A percentile compares a stretch with the other conserved stretches of the same genome.
Conservation (phyloP, 495 filamentous ascomycete species). For the Podospora pseudocomata region DNA sequence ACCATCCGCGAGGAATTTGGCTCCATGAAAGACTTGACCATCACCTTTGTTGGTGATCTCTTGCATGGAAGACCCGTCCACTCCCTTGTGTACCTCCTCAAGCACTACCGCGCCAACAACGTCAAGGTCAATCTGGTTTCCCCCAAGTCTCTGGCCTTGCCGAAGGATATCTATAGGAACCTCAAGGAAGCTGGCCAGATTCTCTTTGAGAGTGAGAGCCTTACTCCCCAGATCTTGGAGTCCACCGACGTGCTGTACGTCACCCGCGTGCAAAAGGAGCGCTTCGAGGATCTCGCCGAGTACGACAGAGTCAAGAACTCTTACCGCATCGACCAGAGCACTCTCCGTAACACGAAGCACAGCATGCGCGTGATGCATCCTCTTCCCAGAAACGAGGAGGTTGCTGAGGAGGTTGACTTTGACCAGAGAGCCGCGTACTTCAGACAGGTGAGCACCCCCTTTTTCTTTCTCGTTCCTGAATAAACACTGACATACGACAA, state of each 20-base stretch:
- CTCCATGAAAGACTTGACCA: conserved; percentile 86
- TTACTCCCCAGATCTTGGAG: conserved; percentile 81
- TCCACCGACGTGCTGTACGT: conserved; percentile 89
- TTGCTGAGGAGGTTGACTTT: conserved; percentile 93
- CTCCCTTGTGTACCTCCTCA: conserved; percentile 86
- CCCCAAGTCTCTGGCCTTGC: conserved; percentile 73
- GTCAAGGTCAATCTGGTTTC: conserved; percentile 89
- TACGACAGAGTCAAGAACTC: conserved; percentile 85
- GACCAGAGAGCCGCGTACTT: conserved; percentile 97
- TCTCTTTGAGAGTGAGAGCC: conserved; percentile 63
- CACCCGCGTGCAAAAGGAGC: conserved; percentile 93
- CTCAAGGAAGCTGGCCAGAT: conserved; percentile 72
- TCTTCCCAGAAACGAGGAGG: conserved; percentile 86
- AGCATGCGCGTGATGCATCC: conserved; percentile 95
- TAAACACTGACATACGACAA: conserved; percentile 39
- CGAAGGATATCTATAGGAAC: conserved; percentile 64
- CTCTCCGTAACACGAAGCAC: conserved; percentile 86
- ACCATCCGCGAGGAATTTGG: conserved; percentile 97
- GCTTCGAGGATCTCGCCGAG: conserved; percentile 71
- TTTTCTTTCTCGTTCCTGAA: background rate
- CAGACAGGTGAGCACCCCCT: conserved; percentile 74
- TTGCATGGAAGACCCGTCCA: conserved; percentile 92
- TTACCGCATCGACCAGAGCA: conserved; percentile 82
- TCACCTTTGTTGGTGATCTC: conserved; percentile 93
- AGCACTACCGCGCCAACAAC: conserved; percentile 91